phyloP scores from a whole-genome alignment of 345 rosid species.

The Boechera stricta region DNA sequence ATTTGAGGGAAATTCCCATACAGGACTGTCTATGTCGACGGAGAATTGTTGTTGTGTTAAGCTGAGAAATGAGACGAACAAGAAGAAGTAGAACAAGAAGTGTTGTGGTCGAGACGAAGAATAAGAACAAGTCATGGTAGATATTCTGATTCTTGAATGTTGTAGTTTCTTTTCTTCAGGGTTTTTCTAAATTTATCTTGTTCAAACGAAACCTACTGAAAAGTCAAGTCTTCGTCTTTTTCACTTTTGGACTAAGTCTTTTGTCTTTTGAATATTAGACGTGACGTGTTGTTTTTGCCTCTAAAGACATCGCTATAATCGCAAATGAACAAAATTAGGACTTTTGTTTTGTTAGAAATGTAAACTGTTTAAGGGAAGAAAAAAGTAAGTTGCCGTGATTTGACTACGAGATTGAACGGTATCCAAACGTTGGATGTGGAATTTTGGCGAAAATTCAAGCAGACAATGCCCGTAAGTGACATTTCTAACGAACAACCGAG shows the following conservation, averaged over 20 bases:
- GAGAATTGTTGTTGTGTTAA: slow-evolving; percentile 17
- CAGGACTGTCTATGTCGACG: not conserved
- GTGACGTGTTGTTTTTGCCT: not conserved
- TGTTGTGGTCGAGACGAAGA: slow-evolving; percentile 4
- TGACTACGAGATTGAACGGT: not conserved
- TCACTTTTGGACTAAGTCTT: not conserved
- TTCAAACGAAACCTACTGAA: not conserved
- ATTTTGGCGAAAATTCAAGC: not conserved
- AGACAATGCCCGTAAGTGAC: not conserved
- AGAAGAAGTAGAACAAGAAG: slow-evolving; percentile 17
- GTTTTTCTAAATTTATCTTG: not conserved
- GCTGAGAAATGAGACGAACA: not conserved
- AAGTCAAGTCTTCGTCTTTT: not conserved
- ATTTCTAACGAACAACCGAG: no score
- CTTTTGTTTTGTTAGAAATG: not conserved
- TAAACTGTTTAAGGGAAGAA: not conserved
- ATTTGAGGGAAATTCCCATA: slow-evolving; percentile 4
- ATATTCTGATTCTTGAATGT: not conserved
- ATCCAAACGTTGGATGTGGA: not conserved
- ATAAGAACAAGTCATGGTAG: slow-evolving; percentile 4
- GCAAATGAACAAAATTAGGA: not conserved
- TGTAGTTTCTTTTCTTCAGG: not conserved
- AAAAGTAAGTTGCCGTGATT: not conserved
- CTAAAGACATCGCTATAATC: not conserved
- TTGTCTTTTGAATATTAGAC: not conserved